Conservation (phyloP, 148 eudicot genomes). For the Nepenthes gracilis region DNA sequence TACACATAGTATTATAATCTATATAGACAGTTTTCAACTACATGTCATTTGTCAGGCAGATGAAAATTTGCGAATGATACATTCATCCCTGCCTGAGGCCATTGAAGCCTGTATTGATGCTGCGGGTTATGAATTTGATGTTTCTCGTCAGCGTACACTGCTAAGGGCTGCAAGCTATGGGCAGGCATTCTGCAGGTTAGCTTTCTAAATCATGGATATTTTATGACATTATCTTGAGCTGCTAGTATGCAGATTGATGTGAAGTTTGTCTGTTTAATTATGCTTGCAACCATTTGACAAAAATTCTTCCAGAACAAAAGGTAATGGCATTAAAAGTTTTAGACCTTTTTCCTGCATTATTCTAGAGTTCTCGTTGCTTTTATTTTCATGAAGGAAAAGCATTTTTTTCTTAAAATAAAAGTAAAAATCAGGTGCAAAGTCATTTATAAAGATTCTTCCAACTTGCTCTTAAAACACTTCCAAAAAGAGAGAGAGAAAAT, state of each 20-base stretch:
- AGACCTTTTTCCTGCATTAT: too few relatives aligned
- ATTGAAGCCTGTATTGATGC: constrained; percentile 98
- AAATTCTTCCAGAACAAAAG: too few relatives aligned
- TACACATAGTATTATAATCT: not conserved
- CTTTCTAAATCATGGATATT: constrained; percentile 4
- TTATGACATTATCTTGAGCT: not conserved
- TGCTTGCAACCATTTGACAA: not conserved
- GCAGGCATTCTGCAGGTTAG: constrained; percentile 95
- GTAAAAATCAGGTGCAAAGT: too few relatives aligned
- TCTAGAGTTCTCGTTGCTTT: too few relatives aligned
- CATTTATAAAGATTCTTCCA: too few relatives aligned
- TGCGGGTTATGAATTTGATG: constrained; percentile 93
- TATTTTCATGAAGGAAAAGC: too few relatives aligned
- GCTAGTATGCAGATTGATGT: constrained; percentile 1
- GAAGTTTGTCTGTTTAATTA: not conserved
- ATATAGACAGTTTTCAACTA: not conserved
- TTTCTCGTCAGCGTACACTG: constrained; percentile 62
- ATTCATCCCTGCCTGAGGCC: constrained; percentile 81
- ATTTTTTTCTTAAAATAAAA: too few relatives aligned
- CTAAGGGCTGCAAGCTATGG: constrained; percentile 98
- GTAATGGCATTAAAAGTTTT: too few relatives aligned
- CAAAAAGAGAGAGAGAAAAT: too few relatives aligned
- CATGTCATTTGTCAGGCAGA: constrained; percentile 56
- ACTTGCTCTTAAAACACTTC: too few relatives aligned
- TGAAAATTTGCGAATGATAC: constrained; percentile 96